A percentile compares a stretch with the other conserved stretches of the same genome.
Conservation (phyloP, 2,329 filamentous ascomycete genomes). For the Hymenoscyphus fraxineus region DNA sequence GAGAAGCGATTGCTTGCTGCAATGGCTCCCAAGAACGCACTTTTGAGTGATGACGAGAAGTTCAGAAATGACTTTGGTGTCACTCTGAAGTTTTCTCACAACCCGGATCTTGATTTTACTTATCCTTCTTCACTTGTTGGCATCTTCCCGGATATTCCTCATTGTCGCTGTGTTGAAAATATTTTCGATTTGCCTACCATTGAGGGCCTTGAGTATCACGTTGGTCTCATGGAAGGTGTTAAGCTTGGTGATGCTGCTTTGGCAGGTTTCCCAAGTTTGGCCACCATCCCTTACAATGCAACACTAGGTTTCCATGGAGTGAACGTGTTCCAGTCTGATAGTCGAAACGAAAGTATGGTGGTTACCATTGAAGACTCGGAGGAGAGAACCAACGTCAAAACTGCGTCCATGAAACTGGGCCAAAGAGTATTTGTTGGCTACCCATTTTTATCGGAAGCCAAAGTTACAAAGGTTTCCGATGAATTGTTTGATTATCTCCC, state of each 20-base stretch:
- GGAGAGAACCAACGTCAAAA: constrained; percentile 62
- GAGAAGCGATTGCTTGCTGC: constrained; percentile 79
- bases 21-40: constrained; percentile 78
- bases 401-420: constrained; percentile 76
- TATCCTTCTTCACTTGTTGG: constrained; percentile 87
- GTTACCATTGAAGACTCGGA: constrained; percentile 78
- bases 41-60: constrained; percentile 75
- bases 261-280: constrained; percentile 88
- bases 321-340: constrained; percentile 92
- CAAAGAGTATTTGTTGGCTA: constrained; percentile 88
- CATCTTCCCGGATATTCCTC: constrained; percentile 81
- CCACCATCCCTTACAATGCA: constrained; percentile 79
- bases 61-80: constrained; percentile 87
- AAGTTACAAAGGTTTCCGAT: constrained; percentile 83
- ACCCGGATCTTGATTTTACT: constrained; percentile 68
- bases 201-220: constrained; percentile 80
- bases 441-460: constrained; percentile 91
- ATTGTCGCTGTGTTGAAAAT: constrained; percentile 91
- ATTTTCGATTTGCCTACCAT: constrained; percentile 92
- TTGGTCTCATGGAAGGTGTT: constrained; percentile 79
- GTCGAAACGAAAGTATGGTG: constrained; percentile 93
- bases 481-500: constrained; percentile 87
- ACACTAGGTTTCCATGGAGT: constrained; percentile 83
- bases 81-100: constrained; percentile 87
- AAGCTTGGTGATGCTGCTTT: constrained; percentile 79